Percentiles rank a stretch among this genome's conserved stretches.
Conservation (phyloP, 2,329 filamentous ascomycete genomes). For the Hypoxylon sp. region DNA sequence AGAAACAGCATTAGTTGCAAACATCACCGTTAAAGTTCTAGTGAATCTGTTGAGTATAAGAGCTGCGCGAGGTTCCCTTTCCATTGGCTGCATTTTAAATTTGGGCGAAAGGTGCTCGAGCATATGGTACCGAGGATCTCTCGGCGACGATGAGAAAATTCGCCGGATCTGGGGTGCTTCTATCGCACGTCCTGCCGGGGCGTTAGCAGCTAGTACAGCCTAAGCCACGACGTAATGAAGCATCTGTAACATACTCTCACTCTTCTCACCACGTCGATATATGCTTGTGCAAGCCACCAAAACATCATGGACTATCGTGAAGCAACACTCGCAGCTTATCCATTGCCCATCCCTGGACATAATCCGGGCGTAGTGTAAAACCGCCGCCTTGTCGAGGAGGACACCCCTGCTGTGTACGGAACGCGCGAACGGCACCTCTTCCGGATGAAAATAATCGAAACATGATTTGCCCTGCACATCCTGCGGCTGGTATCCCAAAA, state of each 20-base stretch:
- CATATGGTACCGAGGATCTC: conserved; percentile 92
- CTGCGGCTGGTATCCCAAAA: conserved; percentile 76
- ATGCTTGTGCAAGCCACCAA: conserved; percentile 87
- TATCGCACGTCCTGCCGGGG: conserved; percentile 74
- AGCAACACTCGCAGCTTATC: conserved; percentile 89
- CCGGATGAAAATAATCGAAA: conserved; percentile 89
- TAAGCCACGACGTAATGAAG: conserved; percentile 17
- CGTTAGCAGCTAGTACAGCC: conserved; percentile 28
- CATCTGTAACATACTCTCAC: conserved; percentile 74
- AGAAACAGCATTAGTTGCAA: conserved; percentile 81
- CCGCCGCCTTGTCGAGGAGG: conserved; percentile 85
- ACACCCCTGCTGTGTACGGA: conserved; percentile 81
- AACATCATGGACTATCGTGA: conserved; percentile 90
- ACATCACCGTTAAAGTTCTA: conserved; percentile 86
- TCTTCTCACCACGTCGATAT: conserved; percentile 77
- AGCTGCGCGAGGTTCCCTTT: conserved; percentile 85
- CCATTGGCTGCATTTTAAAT: conserved; percentile 74
- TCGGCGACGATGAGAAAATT: conserved; percentile 84
- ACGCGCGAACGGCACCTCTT: conserved; percentile 82
- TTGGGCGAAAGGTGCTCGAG: conserved; percentile 86
- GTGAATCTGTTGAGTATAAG: conserved; percentile 91
- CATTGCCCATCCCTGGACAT: conserved; percentile 77
- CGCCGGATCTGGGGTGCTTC: conserved; percentile 84
- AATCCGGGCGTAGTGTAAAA: conserved; percentile 84
- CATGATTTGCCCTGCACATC: conserved; percentile 83